A percentile compares a stretch with the other conserved stretches of the same genome.
Conservation (phyloP, 2,329 filamentous ascomycete genomes). For the Colletotrichum chlorophyti region DNA sequence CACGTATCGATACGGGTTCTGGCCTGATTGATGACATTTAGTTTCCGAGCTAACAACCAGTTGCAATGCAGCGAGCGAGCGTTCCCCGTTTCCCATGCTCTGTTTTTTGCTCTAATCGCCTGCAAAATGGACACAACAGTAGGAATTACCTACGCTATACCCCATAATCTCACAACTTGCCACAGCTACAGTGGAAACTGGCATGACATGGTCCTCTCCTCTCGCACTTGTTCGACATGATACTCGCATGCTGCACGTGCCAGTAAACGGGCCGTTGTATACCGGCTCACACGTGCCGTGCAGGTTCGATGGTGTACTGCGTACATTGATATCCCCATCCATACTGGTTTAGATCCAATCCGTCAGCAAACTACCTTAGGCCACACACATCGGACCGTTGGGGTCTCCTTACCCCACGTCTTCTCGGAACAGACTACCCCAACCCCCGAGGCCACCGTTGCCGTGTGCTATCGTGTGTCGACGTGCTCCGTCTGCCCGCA, state of each 20-base stretch:
- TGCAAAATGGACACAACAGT: conserved; percentile 7
- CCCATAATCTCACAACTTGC: no score
- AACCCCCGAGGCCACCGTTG: conserved; percentile 11
- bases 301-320: no score
- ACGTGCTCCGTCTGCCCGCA: conserved; percentile 14
- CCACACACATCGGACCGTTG: background rate
- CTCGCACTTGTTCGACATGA: no score
- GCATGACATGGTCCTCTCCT: no score
- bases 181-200: no score
- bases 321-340: no score
- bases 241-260: no score
- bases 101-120: background rate
- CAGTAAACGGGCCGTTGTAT: no score
- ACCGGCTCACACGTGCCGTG: no score
- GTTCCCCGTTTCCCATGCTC: background rate
- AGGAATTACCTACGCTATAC: no score
- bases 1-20: conserved; percentile 20
- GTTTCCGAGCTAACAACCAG: background rate
- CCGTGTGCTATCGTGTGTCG: conserved; percentile 16
- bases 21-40: conserved; percentile 12
- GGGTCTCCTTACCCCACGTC: no score
- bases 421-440: conserved; percentile 14
- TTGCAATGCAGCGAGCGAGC: background rate
- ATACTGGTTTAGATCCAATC: background rate
- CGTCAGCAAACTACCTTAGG: background rate